These are phyloP conservation scores for Stephania cephalantha DNA, from an alignment of 164 flowering plant species.

Conservation along the genomic window DNA sequence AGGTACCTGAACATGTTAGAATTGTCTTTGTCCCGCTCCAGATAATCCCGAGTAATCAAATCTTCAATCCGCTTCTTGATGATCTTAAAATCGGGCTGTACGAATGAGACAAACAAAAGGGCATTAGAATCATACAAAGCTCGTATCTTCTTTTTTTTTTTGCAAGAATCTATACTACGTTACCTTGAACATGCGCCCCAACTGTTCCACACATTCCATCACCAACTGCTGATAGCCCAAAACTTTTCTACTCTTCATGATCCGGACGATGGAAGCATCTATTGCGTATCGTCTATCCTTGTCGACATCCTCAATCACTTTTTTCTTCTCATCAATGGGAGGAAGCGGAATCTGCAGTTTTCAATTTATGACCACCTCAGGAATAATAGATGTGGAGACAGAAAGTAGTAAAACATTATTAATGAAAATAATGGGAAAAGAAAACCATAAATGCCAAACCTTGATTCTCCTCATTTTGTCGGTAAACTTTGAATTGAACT, in stretches of 20 bases:
- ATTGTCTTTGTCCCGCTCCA: slow-evolving; percentile 80
- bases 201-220: slow-evolving; percentile 87
- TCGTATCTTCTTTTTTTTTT: too few relatives aligned
- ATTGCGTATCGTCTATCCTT: slow-evolving; percentile 90
- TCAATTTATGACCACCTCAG: slow-evolving; percentile 5
- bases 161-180: background rate
- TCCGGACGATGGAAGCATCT: slow-evolving; percentile 91
- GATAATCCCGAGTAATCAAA: slow-evolving; percentile 74
- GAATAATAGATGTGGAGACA: background rate
- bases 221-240: slow-evolving; percentile 82
- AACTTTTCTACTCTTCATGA: slow-evolving; percentile 92
- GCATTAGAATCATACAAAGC: too few relatives aligned
- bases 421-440: background rate
- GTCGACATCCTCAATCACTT: slow-evolving; percentile 87
- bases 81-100: slow-evolving; percentile 81
- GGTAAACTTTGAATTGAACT: slow-evolving; percentile 79
- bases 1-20: slow-evolving; percentile 72
- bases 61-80: slow-evolving; percentile 83
- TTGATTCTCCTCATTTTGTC: slow-evolving; percentile 90
- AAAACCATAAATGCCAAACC: slow-evolving; percentile 37
- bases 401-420: background rate
- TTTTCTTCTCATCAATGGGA: slow-evolving; percentile 85
- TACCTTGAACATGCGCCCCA: slow-evolving; percentile 90
- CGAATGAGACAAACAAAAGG: background rate
- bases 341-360: slow-evolving; percentile 65